These are phyloP conservation scores for Microbotryomycetes sp. DNA, from an alignment of 1,284 basidiomycete species.

Conservation along the genomic window DNA sequence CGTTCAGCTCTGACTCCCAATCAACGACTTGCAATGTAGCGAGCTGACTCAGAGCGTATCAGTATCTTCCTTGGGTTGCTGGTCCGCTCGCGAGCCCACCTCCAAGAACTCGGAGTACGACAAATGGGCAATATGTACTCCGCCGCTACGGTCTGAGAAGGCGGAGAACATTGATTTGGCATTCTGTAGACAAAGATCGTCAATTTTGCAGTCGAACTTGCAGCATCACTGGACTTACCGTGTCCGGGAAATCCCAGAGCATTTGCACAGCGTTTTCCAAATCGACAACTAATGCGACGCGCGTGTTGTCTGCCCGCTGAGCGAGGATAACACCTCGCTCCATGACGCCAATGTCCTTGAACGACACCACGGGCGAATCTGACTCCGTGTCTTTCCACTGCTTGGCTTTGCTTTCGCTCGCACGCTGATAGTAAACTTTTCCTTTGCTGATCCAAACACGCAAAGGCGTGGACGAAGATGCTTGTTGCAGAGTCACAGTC, in stretches of 20 bases:
- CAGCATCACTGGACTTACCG: constrained; percentile 44
- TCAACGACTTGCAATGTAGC: constrained; percentile 65
- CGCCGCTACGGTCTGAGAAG: constrained; percentile 52
- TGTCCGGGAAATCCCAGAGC: constrained; percentile 55
- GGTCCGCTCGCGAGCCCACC: no score
- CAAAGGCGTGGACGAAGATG: no score
- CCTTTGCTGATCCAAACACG: no score
- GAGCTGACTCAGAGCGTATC: no score
- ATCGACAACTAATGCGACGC: constrained; percentile 50
- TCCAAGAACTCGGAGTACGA: constrained; percentile 59
- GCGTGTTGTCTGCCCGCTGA: constrained; percentile 51
- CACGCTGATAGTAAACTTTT: no score
- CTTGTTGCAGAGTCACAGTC: no score
- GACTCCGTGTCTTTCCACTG: neutral
- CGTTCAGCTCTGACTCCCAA: neutral
- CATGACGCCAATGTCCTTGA: constrained; percentile 38
- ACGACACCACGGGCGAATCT: neutral
- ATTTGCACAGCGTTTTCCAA: constrained; percentile 45
- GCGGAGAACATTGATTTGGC: constrained; percentile 45
- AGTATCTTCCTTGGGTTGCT: no score
- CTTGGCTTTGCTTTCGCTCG: no score
- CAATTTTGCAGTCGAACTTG: constrained; percentile 2
- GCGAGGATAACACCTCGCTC: constrained; percentile 42
- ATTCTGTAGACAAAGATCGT: constrained; percentile 23
- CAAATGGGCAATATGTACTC: constrained; percentile 59